These are phyloP conservation scores for Hagleromyces aurorensis DNA, from an alignment of 805 yeast species.

Conservation along the genomic window DNA sequence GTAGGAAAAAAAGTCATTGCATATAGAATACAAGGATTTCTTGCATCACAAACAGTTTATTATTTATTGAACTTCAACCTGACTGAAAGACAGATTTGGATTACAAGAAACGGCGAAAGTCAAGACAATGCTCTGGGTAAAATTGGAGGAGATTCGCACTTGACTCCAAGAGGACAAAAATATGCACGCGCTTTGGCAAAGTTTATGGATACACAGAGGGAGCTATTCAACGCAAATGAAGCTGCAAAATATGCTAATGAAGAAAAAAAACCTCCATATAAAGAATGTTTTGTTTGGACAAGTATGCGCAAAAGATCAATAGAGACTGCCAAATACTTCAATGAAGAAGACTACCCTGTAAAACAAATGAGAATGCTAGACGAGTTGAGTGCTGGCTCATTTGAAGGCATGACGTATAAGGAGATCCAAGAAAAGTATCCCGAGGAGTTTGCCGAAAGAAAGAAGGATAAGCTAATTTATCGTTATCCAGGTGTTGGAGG, in stretches of 20 bases:
- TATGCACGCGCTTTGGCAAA: constrained; percentile 66
- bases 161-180: constrained; percentile 71
- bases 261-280: constrained; percentile 26
- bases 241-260: constrained; percentile 37
- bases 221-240: constrained; percentile 58
- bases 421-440: constrained; percentile 72
- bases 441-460: constrained; percentile 67
- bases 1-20: constrained; percentile 93
- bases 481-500: constrained; percentile 98
- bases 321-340: constrained; percentile 69
- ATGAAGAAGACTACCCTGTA: constrained; percentile 64
- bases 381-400: constrained; percentile 88
- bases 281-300: constrained; percentile 88
- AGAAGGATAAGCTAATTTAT: constrained; percentile 71
- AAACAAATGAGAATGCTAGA: constrained; percentile 91
- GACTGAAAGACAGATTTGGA: constrained; percentile 86
- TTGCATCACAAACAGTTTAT: constrained; percentile 89
- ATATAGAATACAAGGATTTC: constrained; percentile 77
- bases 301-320: constrained; percentile 75
- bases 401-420: constrained; percentile 87
- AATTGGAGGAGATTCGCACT: constrained; percentile 84
- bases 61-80: constrained; percentile 84
- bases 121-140: constrained; percentile 75
- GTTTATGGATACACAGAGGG: constrained; percentile 65
- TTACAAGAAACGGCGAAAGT: constrained; percentile 91